These are phyloP conservation scores for Ustilago bromivora DNA, from an alignment of 1,284 basidiomycete genomes.

Conservation along the genomic window DNA sequence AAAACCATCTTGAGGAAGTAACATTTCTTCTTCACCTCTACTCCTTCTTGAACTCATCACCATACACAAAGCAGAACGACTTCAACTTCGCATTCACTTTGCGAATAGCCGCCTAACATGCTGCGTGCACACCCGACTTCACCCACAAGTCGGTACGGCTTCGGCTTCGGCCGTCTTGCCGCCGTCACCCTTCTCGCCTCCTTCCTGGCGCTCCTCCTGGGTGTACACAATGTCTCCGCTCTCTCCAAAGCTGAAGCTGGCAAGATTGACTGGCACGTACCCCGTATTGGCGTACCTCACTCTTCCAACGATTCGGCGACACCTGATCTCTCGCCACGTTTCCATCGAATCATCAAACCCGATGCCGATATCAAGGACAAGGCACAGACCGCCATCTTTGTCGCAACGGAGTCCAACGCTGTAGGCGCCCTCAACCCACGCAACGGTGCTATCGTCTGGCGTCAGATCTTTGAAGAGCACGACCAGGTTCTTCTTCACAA, in stretches of 20 bases:
- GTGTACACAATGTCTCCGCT: conserved; percentile 16
- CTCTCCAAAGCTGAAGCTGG: conserved; percentile 48
- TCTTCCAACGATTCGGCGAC: conserved; percentile 41
- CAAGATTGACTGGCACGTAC: conserved; percentile 56
- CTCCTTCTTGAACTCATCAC: not conserved
- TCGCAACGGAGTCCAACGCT: conserved; percentile 81
- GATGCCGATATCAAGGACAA: conserved; percentile 58
- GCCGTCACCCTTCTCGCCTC: conserved; percentile 25
- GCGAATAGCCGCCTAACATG: conserved; percentile 12
- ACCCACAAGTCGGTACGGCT: conserved; percentile 22
- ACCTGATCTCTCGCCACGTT: conserved; percentile 60
- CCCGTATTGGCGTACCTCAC: conserved; percentile 52
- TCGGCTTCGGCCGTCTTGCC: conserved; percentile 16
- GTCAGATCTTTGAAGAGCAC: conserved; percentile 80
- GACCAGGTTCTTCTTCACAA: conserved; percentile 78
- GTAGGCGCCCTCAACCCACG: conserved; percentile 80
- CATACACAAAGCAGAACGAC: conserved; percentile 2
- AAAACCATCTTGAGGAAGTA: conserved; percentile 1
- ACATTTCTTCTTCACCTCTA: not conserved
- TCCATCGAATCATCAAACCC: conserved; percentile 68
- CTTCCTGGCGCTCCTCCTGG: conserved; percentile 21
- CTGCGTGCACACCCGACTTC: conserved; percentile 26
- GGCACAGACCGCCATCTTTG: conserved; percentile 75
- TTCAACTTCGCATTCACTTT: conserved; percentile 1
- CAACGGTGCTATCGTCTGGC: conserved; percentile 84